A percentile compares a stretch with the other conserved stretches of the same genome.
Evolutionary conservation across 2,329 filamentous ascomycete genomes (phyloP).

Genomic region (Claviceps pusilla): DNA sequence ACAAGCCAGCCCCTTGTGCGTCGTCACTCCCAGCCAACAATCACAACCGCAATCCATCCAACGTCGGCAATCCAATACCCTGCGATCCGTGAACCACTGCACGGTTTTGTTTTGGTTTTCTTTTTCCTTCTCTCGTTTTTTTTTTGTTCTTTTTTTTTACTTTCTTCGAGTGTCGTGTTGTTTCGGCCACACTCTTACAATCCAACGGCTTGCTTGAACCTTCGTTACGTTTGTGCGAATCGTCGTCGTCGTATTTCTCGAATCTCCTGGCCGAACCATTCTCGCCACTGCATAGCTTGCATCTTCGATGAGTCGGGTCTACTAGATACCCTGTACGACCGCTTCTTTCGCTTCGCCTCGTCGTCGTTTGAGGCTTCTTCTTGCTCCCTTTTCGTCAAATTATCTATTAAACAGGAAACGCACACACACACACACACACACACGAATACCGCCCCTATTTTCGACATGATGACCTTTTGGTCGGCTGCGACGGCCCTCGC

Average conservation of each 20-base stretch:
- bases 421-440: too few relatives aligned
- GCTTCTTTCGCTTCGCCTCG: conserved; percentile 2
- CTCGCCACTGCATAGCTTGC: neutral
- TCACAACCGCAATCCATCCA: too few relatives aligned
- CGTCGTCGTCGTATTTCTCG: too few relatives aligned
- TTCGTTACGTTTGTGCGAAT: too few relatives aligned
- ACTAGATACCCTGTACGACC: neutral
- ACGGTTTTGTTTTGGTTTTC: neutral
- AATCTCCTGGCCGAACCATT: neutral
- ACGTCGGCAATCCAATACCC: neutral
- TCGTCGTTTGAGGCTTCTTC: neutral
- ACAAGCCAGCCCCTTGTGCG: too few relatives aligned
- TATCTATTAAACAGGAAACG: too few relatives aligned
- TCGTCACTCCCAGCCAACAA: too few relatives aligned
- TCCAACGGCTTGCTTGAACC: too few relatives aligned
- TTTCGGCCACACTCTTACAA: neutral
- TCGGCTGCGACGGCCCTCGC: conserved; percentile 12
- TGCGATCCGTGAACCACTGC: neutral
- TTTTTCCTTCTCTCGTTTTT: too few relatives aligned
- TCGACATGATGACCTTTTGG: conserved; percentile 14
- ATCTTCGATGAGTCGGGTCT: conserved; percentile 1
- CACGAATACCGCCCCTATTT: neutral
- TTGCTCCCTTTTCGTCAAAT: neutral
- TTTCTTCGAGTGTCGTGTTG: too few relatives aligned
- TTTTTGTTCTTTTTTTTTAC: too few relatives aligned